phyloP scores from a whole-genome alignment of 176 grass and related monocot genomes.

The Bothriochloa decipiens region DNA sequence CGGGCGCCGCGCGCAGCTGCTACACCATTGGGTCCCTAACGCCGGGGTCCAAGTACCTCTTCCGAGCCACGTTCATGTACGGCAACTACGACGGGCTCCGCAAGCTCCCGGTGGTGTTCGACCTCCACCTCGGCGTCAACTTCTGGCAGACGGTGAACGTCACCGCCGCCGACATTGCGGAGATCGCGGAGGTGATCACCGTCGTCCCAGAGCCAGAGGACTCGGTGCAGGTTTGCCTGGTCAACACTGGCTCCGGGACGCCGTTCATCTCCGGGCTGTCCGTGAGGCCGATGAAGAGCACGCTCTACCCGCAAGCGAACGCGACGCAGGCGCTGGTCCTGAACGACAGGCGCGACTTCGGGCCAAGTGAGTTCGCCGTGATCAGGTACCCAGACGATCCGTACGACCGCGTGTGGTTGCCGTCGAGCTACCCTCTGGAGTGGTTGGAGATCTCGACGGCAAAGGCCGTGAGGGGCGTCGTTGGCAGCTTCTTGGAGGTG shows the following conservation, averaged over 20 bases:
- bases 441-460: slow-evolving; percentile 26
- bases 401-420: slow-evolving; percentile 37
- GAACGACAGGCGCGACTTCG: slow-evolving; percentile 32
- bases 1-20: slow-evolving; percentile 50
- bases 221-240: slow-evolving; percentile 58
- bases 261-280: slow-evolving; percentile 71
- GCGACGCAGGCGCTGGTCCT: slow-evolving; percentile 45
- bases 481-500: not conserved
- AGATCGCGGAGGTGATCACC: slow-evolving; percentile 26
- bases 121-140: slow-evolving; percentile 62
- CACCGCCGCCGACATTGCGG: not conserved
- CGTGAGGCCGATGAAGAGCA: slow-evolving; percentile 51
- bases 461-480: not conserved
- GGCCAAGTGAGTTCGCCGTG: not conserved
- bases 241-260: slow-evolving; percentile 54
- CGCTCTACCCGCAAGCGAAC: slow-evolving; percentile 32
- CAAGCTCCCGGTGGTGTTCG: slow-evolving; percentile 17
- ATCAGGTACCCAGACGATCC: slow-evolving; percentile 58
- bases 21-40: slow-evolving; percentile 51
- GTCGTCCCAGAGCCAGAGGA: not conserved
- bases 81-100: slow-evolving; percentile 63
- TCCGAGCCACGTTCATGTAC: slow-evolving; percentile 56
- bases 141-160: slow-evolving; percentile 60
- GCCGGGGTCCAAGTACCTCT: slow-evolving; percentile 43
- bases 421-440: not conserved